Evolutionary conservation across 768 basidiomycete genomes (phyloP).

Genomic region (Phylloporus sp.): DNA sequence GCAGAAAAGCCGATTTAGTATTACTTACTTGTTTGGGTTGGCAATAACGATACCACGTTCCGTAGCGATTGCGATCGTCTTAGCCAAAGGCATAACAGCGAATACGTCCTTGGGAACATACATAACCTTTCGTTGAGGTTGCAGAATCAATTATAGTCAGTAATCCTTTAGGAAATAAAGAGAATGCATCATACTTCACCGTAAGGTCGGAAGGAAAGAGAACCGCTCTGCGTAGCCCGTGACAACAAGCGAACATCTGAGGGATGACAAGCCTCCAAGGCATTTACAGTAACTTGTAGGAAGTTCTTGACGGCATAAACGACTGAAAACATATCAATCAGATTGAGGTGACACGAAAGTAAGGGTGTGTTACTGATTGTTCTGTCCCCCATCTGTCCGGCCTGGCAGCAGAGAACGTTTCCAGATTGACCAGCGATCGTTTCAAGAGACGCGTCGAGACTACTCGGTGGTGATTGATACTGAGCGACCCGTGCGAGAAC

Average conservation of each 20-base stretch:
- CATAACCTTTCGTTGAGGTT: constrained; percentile 42
- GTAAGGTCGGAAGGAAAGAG: constrained; percentile 51
- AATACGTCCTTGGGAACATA: constrained; percentile 69
- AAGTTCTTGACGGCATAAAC: constrained; percentile 61
- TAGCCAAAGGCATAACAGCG: constrained; percentile 53
- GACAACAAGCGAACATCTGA: constrained; percentile 35
- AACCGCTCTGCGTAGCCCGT: constrained; percentile 25
- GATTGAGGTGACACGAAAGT: neutral
- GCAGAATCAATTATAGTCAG: neutral
- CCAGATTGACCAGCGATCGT: constrained; percentile 50
- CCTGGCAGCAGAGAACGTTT: constrained; percentile 57
- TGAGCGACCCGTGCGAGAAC: constrained; percentile 56
- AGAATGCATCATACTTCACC: constrained; percentile 50
- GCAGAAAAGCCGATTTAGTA: neutral
- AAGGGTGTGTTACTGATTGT: constrained; percentile 46
- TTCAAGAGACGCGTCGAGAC: constrained; percentile 56
- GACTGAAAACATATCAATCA: constrained; percentile 39
- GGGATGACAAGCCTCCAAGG: constrained; percentile 50
- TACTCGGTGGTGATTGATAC: constrained; percentile 41
- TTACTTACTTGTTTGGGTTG: constrained; percentile 61
- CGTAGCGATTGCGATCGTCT: constrained; percentile 62
- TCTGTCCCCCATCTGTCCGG: constrained; percentile 48
- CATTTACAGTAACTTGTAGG: constrained; percentile 55
- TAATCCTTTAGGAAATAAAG: neutral
- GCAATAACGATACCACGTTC: constrained; percentile 60